Base-by-base conservation (phyloP, 2,329 filamentous ascomycete species). In the Exophiala viscosa region DNA sequence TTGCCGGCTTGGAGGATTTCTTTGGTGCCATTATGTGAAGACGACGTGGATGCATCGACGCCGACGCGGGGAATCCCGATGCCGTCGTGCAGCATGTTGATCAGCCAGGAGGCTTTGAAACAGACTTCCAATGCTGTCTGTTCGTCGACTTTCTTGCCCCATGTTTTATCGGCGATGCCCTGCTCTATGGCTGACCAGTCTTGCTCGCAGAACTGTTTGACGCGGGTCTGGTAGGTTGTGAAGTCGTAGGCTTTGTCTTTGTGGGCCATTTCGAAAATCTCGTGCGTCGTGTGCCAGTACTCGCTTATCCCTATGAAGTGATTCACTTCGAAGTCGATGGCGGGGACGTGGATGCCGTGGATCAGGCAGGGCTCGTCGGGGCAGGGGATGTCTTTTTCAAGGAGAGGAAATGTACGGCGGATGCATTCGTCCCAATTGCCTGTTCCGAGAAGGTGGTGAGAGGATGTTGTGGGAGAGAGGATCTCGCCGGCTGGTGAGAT, bases 211-310 rank as follows among this genome's bases (percentile, higher is more conserved):
- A 95, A 97, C 5, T 88, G 82, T 55, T 85, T 80, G 3, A 97
- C 93, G 33, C 86, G 83, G 58, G 86, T 78, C 66, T 97, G 91
- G 64, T 97, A 99, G 0, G 87, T 90, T 56, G 85, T 82, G 61
- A 96, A 88, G 65, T 97, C 90, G 68, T 97, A 99, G 0, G 88
- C 83, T 60, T 88, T 86, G 61, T 84, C 80, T 61, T 88, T 86
- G 59, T 88, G 84, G 3, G 83, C 84, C 75, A 83, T 81, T 54
- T 86, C 82, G 63, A 99, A 97, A 1, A 97, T 86, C 49, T 93
- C 90, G 64, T 99, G 93, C 0, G 93, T 99, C 0, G 92, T 95
- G 69, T 99, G 93, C 92, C 93, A 99, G 71, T 95, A 99, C 67
- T 99, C 93, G 1, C 92, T 97, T 3, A 99, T 92, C 9, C 93